phyloP scores from a whole-genome alignment of 257 asterid species.

The Solanum pimpinellifolium region DNA sequence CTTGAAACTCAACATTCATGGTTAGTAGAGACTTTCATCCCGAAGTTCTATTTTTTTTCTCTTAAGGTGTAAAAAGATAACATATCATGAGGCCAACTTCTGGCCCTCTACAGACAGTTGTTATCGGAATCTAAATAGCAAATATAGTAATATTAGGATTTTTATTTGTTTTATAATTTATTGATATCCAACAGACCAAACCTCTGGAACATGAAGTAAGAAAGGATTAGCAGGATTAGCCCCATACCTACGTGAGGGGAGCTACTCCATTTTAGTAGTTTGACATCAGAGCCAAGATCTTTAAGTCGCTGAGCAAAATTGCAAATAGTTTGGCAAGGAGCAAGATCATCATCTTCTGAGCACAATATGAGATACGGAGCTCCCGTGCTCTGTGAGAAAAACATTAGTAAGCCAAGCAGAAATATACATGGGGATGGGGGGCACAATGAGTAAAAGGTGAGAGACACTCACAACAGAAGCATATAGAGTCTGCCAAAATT shows the following conservation, averaged over 20 bases:
- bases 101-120: neutral
- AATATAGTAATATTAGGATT: neutral
- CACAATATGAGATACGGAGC: slow-evolving; percentile 90
- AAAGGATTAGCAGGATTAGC: neutral
- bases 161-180: neutral
- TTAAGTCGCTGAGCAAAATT: slow-evolving; percentile 70
- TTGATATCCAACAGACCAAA: neutral
- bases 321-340: slow-evolving; percentile 50
- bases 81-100: neutral
- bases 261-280: slow-evolving; percentile 62
- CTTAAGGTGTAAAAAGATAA: neutral
- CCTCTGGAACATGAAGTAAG: neutral
- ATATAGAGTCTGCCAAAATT: slow-evolving; percentile 92
- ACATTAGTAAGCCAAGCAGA: slow-evolving; percentile 1
- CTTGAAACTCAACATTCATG: neutral
- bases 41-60: neutral
- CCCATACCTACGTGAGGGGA: slow-evolving; percentile 87
- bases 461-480: slow-evolving; percentile 60
- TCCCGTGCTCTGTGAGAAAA: slow-evolving; percentile 43
- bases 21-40: neutral
- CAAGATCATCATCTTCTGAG: slow-evolving; percentile 94
- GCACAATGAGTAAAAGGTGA: neutral
- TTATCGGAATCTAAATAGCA: neutral
- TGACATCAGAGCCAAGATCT: slow-evolving; percentile 72
- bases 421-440: neutral